Evolutionary conservation across 768 basidiomycete genomes (phyloP), one percentile per base, ranked within the genome.

Genomic region (Lactarius sp.): DNA sequence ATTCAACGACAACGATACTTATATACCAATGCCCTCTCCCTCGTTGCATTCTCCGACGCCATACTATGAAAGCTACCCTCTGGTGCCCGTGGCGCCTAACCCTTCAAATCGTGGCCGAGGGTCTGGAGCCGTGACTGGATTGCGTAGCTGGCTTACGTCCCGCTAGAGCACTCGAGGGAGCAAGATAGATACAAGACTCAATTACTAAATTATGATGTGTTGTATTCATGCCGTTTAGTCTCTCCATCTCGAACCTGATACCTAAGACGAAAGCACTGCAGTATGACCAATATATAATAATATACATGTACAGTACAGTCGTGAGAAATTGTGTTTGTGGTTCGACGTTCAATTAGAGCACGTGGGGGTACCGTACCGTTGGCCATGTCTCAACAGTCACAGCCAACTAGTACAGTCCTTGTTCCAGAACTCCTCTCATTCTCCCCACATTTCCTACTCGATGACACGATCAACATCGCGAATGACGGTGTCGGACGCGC

Each of bases 381-480:
- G 3, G 42, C 16, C 42, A 57, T 57, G 56, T 3, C 50, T 56
- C 61, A 52, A 44, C 61, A 34, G 34, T 49, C 39, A 14, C 57
- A 50, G 7, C 7, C 47, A 34, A 60, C 63, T 4, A 80, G 78
- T 3, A 79, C 83, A 6, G 76, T 85, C 3, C 78, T 88, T 6
- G 74, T 88, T 0, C 83, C 85, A 0, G 86, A 94, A 74, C 82
- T 91, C 14, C 81, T 94, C 2, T 89, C 90, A 0, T 94, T 93
- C 70, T 85, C 90, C 0, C 92, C 92, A 0, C 88, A 94, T 68
- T 82, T 89, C 20, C 77, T 95, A 4, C 85, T 94, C 1, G 92
- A 94, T 74, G 90, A 94, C 66, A 86, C 94, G 52, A 86, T 92
- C 68, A 91, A 93, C 75, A 84, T 85, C 64, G 85, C 89, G 0